Evolutionary conservation across 108 stramenopile genomes (phyloP).

Genomic region (Parietichytrium sp.): DNA sequence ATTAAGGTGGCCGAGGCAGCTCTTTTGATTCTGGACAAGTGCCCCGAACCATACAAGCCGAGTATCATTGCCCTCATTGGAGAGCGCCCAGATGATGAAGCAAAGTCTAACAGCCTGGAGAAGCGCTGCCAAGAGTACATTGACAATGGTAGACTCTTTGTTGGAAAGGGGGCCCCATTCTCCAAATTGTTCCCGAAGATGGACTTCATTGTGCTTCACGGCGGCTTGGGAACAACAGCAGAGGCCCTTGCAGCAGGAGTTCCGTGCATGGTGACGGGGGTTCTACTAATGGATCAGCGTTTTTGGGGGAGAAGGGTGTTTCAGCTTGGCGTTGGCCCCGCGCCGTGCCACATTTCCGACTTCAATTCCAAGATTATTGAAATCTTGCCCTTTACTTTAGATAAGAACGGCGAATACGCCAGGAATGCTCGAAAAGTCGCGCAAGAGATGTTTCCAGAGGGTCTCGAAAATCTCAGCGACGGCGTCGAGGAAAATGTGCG

Average conservation of each 20-base stretch:
- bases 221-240: conserved; percentile 1
- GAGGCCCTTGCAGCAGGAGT: conserved; percentile 9
- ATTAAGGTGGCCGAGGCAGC: neutral
- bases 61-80: neutral
- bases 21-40: conserved; percentile 33
- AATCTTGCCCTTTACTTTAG: neutral
- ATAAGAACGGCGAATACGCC: neutral
- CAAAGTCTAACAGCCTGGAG: neutral
- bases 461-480: neutral
- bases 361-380: neutral
- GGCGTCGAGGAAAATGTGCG: conserved; percentile 6
- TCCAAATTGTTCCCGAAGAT: conserved; percentile 3
- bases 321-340: conserved; percentile 32
- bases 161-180: neutral
- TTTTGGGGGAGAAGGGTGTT: conserved; percentile 17
- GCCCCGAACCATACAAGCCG: conserved; percentile 5
- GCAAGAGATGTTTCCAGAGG: neutral
- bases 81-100: conserved; percentile 18
- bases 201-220: conserved; percentile 22
- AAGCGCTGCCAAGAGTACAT: neutral
- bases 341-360: conserved; percentile 20
- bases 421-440: neutral
- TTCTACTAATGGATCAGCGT: conserved; percentile 25
- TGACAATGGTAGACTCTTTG: neutral
- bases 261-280: conserved; percentile 39